Percentiles rank a stretch among this genome's conserved stretches.
phyloP scores from a whole-genome alignment of 352 stramenopile genomes.

The Phytophthora foliorum region DNA sequence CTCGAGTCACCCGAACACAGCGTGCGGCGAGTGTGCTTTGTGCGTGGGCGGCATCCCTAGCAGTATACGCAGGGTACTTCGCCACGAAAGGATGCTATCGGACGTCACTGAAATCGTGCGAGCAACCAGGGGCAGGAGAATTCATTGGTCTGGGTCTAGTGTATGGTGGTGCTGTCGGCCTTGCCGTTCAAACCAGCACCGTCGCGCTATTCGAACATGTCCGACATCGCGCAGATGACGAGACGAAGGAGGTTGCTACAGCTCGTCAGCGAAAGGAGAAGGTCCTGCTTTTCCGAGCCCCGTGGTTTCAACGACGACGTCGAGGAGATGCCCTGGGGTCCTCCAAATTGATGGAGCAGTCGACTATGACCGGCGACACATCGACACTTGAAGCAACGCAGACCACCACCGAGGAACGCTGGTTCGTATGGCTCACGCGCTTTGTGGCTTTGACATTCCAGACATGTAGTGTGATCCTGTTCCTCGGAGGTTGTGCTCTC shows the following conservation, averaged over 20 bases:
- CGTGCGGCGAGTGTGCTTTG: slow-evolving; percentile 63
- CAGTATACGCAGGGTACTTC: slow-evolving; percentile 61
- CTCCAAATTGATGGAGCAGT: slow-evolving; percentile 12
- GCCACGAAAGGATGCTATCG: slow-evolving; percentile 66
- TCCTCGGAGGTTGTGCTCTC: slow-evolving; percentile 56
- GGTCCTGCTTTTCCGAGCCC: slow-evolving; percentile 63
- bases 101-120: slow-evolving; percentile 69
- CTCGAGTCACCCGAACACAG: slow-evolving; percentile 68
- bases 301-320: slow-evolving; percentile 31
- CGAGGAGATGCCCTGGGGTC: neutral
- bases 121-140: slow-evolving; percentile 53
- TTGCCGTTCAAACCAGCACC: slow-evolving; percentile 44
- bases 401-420: slow-evolving; percentile 79
- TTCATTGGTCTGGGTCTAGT: slow-evolving; percentile 62
- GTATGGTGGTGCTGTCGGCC: slow-evolving; percentile 64
- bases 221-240: slow-evolving; percentile 69
- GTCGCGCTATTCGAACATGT: slow-evolving; percentile 66
- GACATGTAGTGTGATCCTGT: slow-evolving; percentile 39
- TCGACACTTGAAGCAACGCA: slow-evolving; percentile 62
- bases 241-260: slow-evolving; percentile 60
- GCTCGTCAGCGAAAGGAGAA: slow-evolving; percentile 83
- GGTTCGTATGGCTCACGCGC: slow-evolving; percentile 72
- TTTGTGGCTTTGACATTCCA: slow-evolving; percentile 58
- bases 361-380: slow-evolving; percentile 1
- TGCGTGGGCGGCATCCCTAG: slow-evolving; percentile 51